A percentile compares a stretch with the other conserved stretches of the same genome.
Evolutionary conservation across 129 eudicot species (phyloP).

Genomic region (Apium graveolens): DNA sequence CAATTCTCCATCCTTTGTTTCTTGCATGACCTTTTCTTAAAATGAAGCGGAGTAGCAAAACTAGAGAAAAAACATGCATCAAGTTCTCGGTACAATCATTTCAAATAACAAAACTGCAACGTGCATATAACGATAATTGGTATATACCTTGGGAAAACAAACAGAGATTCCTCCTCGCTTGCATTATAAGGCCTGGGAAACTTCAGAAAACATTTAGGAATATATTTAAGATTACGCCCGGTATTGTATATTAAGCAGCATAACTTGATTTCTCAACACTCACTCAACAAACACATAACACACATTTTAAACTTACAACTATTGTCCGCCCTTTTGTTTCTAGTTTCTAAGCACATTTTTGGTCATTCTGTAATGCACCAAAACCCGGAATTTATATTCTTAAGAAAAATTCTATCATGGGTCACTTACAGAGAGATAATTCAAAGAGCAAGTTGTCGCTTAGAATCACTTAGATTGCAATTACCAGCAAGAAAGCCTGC

Average conservation of each 20-base stretch:
- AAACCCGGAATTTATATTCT: too few species aligned
- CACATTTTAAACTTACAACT: background rate
- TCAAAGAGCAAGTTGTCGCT: background rate
- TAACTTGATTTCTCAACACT: background rate
- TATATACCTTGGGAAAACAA: constrained; percentile 74
- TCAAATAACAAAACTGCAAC: background rate
- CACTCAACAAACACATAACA: background rate
- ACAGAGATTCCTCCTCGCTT: constrained; percentile 85
- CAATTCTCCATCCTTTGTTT: constrained; percentile 71
- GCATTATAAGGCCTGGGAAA: constrained; percentile 66
- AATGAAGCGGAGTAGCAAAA: constrained; percentile 65
- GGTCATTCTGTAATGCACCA: background rate
- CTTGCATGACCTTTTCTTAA: constrained; percentile 86
- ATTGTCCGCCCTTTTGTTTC: background rate
- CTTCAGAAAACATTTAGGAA: constrained; percentile 26
- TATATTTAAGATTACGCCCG: constrained; percentile 2
- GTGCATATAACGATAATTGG: background rate
- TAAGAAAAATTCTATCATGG: background rate
- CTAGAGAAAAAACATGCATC: constrained; percentile 25
- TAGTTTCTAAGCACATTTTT: background rate
- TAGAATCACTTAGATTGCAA: background rate
- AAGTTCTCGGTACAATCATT: background rate
- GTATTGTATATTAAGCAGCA: background rate
- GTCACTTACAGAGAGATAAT: background rate
- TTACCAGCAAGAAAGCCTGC: background rate